These are phyloP conservation scores for Oemleria cerasiformis DNA, from an alignment of 306 rosid species.

Conservation along the genomic window DNA sequence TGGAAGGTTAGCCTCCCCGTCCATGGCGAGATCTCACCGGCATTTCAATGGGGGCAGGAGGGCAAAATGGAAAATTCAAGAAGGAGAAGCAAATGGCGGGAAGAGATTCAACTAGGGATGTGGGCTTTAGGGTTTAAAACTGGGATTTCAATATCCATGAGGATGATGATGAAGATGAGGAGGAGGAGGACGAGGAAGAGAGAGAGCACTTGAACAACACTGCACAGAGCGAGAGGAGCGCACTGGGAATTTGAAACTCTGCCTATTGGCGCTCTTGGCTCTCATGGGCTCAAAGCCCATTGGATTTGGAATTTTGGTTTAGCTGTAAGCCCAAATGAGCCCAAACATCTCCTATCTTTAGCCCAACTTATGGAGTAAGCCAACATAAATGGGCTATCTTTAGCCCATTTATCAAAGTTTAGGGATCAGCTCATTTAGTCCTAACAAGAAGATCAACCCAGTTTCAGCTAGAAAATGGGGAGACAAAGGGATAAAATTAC, in stretches of 20 bases:
- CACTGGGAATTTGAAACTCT: conserved; percentile 25
- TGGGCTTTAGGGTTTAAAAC: neutral
- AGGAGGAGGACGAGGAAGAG: neutral
- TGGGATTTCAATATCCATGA: conserved; percentile 6
- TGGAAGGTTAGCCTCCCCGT: conserved; percentile 83
- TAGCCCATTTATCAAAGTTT: no score
- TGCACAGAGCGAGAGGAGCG: neutral
- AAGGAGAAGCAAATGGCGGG: conserved; percentile 8
- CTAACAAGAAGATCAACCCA: no score
- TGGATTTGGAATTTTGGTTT: neutral
- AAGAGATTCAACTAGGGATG: conserved; percentile 1
- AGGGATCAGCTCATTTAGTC: neutral
- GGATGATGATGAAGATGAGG: neutral
- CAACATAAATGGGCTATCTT: neutral
- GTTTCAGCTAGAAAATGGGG: no score
- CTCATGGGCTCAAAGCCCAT: neutral
- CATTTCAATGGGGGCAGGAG: conserved; percentile 38
- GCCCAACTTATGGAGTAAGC: neutral
- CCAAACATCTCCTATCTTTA: neutral
- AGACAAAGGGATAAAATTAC: no score
- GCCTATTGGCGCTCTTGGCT: conserved; percentile 23
- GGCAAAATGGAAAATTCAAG: neutral
- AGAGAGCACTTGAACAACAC: neutral
- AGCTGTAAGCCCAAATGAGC: neutral
- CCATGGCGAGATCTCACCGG: conserved; percentile 69